These are phyloP conservation scores for Alliaria petiolata DNA, from an alignment of 345 rosid species.

Conservation along the genomic window DNA sequence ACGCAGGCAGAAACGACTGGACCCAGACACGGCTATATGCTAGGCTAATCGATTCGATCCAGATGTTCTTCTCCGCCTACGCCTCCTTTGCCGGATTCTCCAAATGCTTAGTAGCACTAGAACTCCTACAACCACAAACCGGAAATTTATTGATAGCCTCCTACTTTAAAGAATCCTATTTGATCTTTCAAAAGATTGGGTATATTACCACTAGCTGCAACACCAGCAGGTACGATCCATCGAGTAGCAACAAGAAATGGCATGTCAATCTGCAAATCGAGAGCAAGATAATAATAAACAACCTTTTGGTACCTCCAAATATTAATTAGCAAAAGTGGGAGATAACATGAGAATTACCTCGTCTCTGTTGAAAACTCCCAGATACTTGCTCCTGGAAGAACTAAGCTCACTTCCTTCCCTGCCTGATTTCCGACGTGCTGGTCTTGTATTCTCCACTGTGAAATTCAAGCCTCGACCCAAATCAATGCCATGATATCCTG, in stretches of 20 bases:
- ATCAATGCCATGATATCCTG: slow-evolving; percentile 63
- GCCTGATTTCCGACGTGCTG: slow-evolving; percentile 35
- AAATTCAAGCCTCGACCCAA: slow-evolving; percentile 54
- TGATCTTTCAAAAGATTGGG: neutral
- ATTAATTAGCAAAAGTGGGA: neutral
- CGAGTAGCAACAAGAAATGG: slow-evolving; percentile 66
- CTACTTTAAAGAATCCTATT: neutral
- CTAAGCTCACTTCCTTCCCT: slow-evolving; percentile 35
- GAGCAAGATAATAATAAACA: neutral
- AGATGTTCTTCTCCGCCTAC: slow-evolving; percentile 64
- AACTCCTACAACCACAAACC: too few relatives aligned
- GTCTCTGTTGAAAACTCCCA: slow-evolving; percentile 56
- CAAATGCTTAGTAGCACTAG: slow-evolving; percentile 64
- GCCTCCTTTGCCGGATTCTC: slow-evolving; percentile 74
- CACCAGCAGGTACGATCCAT: slow-evolving; percentile 74
- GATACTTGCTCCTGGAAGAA: slow-evolving; percentile 47
- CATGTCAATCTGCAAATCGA: slow-evolving; percentile 58
- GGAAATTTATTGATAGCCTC: too few relatives aligned
- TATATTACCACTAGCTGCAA: slow-evolving; percentile 66
- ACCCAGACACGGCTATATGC: slow-evolving; percentile 38
- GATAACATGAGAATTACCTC: slow-evolving; percentile 51
- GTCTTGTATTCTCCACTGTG: slow-evolving; percentile 36
- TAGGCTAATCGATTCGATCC: slow-evolving; percentile 44
- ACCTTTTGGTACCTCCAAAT: neutral
- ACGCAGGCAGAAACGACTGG: slow-evolving; percentile 5